These are phyloP conservation scores for Leptographium flavum DNA, from an alignment of 2,329 filamentous ascomycete species.

Conservation along the genomic window DNA sequence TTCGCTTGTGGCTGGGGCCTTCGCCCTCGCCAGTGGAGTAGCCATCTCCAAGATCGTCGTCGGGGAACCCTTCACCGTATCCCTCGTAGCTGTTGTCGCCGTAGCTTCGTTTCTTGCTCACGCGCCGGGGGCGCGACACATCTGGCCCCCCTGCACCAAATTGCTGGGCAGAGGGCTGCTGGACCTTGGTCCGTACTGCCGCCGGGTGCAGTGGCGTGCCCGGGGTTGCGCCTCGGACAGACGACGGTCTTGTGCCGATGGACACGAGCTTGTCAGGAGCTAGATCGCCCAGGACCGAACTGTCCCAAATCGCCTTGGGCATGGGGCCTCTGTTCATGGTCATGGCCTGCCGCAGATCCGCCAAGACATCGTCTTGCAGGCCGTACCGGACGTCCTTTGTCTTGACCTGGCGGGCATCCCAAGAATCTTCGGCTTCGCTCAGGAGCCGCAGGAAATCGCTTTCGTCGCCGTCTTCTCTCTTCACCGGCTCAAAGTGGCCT, in stretches of 20 bases:
- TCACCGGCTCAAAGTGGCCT: constrained; percentile 45
- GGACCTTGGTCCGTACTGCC: constrained; percentile 23
- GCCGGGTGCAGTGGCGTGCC: constrained; percentile 32
- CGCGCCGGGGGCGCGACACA: constrained; percentile 44
- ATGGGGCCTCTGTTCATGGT: constrained; percentile 44
- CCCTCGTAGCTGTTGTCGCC: constrained; percentile 62
- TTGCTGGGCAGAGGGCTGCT: constrained; percentile 14
- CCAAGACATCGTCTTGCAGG: constrained; percentile 28
- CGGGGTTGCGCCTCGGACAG: constrained; percentile 34
- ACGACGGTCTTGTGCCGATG: constrained; percentile 22
- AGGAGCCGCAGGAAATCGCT: constrained; percentile 40
- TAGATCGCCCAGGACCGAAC: constrained; percentile 42
- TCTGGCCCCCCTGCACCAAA: constrained; percentile 21
- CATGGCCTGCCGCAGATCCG: constrained; percentile 34
- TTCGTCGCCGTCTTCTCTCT: constrained; percentile 36
- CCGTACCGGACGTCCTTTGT: constrained; percentile 41
- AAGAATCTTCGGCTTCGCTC: constrained; percentile 38
- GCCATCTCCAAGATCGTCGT: constrained; percentile 50
- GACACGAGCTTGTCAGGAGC: constrained; percentile 25
- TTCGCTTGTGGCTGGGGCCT: constrained; percentile 39
- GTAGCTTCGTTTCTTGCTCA: constrained; percentile 61
- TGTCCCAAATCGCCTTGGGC: constrained; percentile 40
- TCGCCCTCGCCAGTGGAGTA: constrained; percentile 63
- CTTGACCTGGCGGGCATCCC: constrained; percentile 38
- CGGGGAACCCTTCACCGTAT: constrained; percentile 56